Percentiles rank a stretch among this genome's conserved stretches.
Evolutionary conservation across 1,284 basidiomycete species (phyloP).

Genomic region (Testicularia cyperi): DNA sequence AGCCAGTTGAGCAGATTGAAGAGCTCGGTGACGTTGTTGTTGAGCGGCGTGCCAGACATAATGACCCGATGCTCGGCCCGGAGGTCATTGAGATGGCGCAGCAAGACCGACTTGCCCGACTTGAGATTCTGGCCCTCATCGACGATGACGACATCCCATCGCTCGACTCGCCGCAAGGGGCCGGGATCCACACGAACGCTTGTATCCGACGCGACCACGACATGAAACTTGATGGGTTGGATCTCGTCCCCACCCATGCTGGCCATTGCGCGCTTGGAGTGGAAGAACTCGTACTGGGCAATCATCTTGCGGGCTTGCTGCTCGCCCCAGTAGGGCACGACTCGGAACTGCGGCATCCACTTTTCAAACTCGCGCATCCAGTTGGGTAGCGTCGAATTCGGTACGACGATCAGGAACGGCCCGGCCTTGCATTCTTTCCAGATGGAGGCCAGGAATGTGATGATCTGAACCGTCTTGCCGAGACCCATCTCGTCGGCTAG

Average conservation of each 20-base stretch:
- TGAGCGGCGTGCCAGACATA: constrained; percentile 91
- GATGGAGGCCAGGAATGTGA: constrained; percentile 80
- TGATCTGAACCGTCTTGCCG: constrained; percentile 92
- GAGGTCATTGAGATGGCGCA: constrained; percentile 81
- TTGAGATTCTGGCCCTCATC: constrained; percentile 83
- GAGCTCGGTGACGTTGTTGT: constrained; percentile 87
- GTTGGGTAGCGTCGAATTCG: constrained; percentile 88
- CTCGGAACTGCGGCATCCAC: constrained; percentile 76
- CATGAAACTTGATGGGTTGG: constrained; percentile 38
- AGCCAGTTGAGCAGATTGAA: constrained; percentile 49
- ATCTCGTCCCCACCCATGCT: constrained; percentile 49
- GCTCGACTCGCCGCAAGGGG: constrained; percentile 70
- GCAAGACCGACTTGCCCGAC: constrained; percentile 68
- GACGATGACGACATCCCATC: constrained; percentile 88
- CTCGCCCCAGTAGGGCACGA: constrained; percentile 74
- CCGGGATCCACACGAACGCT: constrained; percentile 24
- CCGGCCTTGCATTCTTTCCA: constrained; percentile 63
- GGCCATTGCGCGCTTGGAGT: constrained; percentile 61
- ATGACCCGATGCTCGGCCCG: constrained; percentile 79
- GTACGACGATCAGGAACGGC: constrained; percentile 86
- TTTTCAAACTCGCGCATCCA: constrained; percentile 80
- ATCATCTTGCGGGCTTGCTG: constrained; percentile 71
- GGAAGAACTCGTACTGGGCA: constrained; percentile 77
- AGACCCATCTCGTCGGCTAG: constrained; percentile 93
- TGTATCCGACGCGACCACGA: constrained; percentile 40